phyloP scores from a whole-genome alignment of 345 rosid species.

The Eucalyptus albens region DNA sequence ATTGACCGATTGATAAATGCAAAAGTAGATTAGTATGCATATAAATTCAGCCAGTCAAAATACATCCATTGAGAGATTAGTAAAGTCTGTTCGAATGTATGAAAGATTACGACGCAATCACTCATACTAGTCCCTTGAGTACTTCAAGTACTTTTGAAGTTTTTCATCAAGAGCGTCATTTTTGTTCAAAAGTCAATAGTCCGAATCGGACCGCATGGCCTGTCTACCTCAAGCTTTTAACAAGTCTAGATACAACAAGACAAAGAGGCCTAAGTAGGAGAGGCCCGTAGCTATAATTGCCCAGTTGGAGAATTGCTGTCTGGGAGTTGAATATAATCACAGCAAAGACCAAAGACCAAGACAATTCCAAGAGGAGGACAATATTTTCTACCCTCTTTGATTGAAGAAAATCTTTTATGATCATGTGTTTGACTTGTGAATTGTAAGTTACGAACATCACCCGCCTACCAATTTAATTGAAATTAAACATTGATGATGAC shows the following conservation, averaged over 20 bases:
- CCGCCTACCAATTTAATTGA: not conserved
- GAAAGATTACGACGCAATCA: not conserved
- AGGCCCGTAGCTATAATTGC: not conserved
- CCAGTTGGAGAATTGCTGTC: not conserved
- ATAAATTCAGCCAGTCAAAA: not conserved
- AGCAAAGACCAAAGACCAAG: not conserved
- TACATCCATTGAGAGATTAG: not conserved
- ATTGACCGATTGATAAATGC: not conserved
- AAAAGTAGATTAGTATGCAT: not conserved
- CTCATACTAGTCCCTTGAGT: not conserved
- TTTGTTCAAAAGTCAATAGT: not conserved
- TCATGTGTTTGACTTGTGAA: not conserved
- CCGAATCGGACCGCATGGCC: not conserved
- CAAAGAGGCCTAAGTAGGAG: not conserved
- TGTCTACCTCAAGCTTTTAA: not conserved
- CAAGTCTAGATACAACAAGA: not conserved
- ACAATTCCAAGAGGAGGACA: not conserved
- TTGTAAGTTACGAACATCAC: not conserved
- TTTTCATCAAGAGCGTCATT: not conserved
- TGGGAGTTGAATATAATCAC: not conserved
- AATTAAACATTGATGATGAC: not conserved
- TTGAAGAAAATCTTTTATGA: not conserved
- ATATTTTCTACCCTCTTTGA: not conserved
- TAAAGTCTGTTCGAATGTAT: not conserved
- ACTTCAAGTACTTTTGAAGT: not conserved